A percentile compares a stretch with the other conserved stretches of the same genome.
Conservation (phyloP, 2,329 filamentous ascomycete genomes). For the Pseudogymnoascus sp. region DNA sequence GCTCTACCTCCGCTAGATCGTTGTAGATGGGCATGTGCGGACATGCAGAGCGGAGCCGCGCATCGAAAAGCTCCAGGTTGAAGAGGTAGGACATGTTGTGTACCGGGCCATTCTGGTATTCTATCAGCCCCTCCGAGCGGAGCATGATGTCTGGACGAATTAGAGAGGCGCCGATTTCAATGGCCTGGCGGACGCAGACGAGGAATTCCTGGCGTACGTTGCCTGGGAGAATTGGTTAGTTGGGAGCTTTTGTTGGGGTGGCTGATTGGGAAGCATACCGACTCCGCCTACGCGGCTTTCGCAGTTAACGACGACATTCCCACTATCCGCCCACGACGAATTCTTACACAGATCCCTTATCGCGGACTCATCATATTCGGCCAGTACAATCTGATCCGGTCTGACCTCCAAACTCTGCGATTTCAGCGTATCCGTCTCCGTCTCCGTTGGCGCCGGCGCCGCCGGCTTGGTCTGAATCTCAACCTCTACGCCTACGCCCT, state of each 20-base stretch:
- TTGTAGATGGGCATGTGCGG: conserved; percentile 14
- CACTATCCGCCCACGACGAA: background rate
- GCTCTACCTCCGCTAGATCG: conserved; percentile 11
- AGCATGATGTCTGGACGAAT: background rate
- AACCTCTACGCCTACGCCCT: background rate
- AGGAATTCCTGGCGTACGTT: background rate
- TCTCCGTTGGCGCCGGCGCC: background rate
- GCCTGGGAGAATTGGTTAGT: conserved; percentile 9
- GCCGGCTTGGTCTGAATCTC: background rate
- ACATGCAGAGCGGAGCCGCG: conserved; percentile 10
- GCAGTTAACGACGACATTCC: background rate
- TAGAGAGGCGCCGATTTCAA: background rate
- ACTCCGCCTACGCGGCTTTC: background rate
- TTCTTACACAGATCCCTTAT: background rate
- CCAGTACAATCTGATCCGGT: background rate
- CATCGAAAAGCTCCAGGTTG: conserved; percentile 11
- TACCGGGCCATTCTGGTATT: background rate
- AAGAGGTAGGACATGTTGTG: conserved; percentile 14
- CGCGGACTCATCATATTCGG: background rate
- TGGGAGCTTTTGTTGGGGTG: background rate
- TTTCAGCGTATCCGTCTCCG: background rate
- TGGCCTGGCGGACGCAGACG: background rate
- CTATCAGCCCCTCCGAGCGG: background rate
- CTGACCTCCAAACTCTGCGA: background rate
- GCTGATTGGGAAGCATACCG: background rate